Conservation (phyloP, 2,329 filamentous ascomycete species). For the Pseudogymnoascus sp. region DNA sequence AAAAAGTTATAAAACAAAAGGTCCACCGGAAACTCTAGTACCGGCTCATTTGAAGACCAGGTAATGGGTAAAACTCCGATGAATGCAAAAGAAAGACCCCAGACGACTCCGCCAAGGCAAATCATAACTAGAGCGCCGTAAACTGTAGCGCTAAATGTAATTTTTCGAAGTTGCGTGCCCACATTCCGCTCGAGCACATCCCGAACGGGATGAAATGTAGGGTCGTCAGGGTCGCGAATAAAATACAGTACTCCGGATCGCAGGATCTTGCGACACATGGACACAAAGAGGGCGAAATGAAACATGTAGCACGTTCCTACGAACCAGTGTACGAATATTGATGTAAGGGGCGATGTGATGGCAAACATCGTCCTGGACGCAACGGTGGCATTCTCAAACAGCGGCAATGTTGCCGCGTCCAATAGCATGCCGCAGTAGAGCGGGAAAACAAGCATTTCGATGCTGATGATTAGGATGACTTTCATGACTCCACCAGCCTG, state of each 20-base stretch:
- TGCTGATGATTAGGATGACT: constrained; percentile 95
- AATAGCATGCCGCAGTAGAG: constrained; percentile 90
- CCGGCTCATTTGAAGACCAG: constrained; percentile 87
- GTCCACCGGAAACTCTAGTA: constrained; percentile 90
- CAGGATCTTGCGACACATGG: constrained; percentile 98
- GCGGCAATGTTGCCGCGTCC: constrained; percentile 78
- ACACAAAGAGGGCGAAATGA: constrained; percentile 96
- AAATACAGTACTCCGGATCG: constrained; percentile 93
- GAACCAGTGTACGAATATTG: constrained; percentile 97
- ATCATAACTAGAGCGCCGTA: constrained; percentile 90
- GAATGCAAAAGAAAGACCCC: constrained; percentile 68
- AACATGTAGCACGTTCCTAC: constrained; percentile 99
- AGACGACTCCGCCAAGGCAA: constrained; percentile 91
- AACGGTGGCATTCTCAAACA: constrained; percentile 78
- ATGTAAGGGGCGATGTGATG: constrained; percentile 72
- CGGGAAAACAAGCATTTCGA: constrained; percentile 97
- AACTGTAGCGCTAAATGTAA: constrained; percentile 89
- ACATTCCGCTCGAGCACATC: constrained; percentile 93
- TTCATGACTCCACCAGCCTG: constrained; percentile 97
- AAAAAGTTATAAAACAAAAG: constrained; percentile 95
- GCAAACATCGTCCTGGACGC: constrained; percentile 74
- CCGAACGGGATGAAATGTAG: constrained; percentile 94
- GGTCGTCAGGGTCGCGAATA: constrained; percentile 95
- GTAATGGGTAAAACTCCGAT: constrained; percentile 77
- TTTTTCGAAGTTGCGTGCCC: constrained; percentile 88